phyloP scores from a whole-genome alignment of 768 basidiomycete species.

The Podaxis sp. region DNA sequence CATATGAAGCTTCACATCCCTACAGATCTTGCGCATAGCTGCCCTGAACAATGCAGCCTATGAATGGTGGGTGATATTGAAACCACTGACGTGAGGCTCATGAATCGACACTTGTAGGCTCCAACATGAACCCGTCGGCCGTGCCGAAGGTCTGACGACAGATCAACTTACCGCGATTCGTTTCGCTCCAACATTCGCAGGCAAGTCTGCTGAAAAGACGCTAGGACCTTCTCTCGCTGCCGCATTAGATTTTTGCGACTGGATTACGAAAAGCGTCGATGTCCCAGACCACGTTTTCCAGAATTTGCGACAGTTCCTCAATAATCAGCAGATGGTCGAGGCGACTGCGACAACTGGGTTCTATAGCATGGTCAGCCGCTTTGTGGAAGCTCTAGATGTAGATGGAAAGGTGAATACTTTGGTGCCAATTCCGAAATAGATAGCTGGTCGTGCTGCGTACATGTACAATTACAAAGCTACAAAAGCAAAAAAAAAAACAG shows the following conservation, averaged over 20 bases:
- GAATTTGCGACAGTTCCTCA: slow-evolving; percentile 23
- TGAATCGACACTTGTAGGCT: slow-evolving; percentile 24
- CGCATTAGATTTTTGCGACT: slow-evolving; percentile 55
- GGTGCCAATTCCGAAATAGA: slow-evolving; percentile 26
- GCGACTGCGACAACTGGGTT: slow-evolving; percentile 47
- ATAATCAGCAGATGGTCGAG: slow-evolving; percentile 48
- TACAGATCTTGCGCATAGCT: slow-evolving; percentile 46
- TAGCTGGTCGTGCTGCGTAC: not conserved
- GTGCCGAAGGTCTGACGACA: slow-evolving; percentile 45
- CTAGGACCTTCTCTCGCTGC: slow-evolving; percentile 45
- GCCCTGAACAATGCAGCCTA: slow-evolving; percentile 46
- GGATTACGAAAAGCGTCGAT: slow-evolving; percentile 32
- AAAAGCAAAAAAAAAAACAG: not conserved
- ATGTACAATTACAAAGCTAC: slow-evolving; percentile 3
- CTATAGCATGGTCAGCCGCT: slow-evolving; percentile 68
- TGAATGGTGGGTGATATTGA: slow-evolving; percentile 29
- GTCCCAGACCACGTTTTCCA: slow-evolving; percentile 15
- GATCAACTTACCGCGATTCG: slow-evolving; percentile 53
- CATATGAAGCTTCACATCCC: not conserved
- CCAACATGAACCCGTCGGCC: slow-evolving; percentile 49
- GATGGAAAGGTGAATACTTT: slow-evolving; percentile 42
- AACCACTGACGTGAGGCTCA: not conserved
- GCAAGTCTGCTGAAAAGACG: slow-evolving; percentile 21
- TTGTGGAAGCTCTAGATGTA: slow-evolving; percentile 57
- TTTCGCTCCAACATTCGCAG: slow-evolving; percentile 38